Conservation (phyloP, 208 protist genomes). For the Acanthamoeba triangularis region DNA sequence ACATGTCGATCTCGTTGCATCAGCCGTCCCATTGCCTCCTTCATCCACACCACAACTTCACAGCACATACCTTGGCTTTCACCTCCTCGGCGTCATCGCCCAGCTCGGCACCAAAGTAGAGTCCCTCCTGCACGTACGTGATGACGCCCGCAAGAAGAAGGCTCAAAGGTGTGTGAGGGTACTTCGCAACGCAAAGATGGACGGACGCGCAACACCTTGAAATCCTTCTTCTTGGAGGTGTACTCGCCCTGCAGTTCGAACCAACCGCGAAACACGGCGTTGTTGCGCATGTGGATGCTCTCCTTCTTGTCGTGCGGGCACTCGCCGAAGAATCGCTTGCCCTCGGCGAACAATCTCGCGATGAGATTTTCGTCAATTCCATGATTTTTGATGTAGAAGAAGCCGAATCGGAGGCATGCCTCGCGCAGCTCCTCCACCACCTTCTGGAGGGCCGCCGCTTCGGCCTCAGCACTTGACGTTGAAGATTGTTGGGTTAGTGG, state of each 20-base stretch:
- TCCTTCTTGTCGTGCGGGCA: conserved; percentile 31
- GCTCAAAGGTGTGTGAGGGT: neutral
- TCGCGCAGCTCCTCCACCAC: conserved; percentile 13
- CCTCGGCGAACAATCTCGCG: conserved; percentile 9
- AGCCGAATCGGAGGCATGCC: conserved; percentile 30
- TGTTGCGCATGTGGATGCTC: conserved; percentile 63
- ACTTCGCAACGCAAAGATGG: neutral
- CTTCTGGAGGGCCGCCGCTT: neutral
- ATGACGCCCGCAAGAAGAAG: neutral
- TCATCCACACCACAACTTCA: no score
- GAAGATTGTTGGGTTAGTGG: neutral
- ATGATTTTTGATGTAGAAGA: conserved; percentile 47
- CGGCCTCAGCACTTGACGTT: neutral
- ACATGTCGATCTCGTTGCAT: no score
- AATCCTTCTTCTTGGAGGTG: conserved; percentile 57
- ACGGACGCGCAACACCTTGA: neutral
- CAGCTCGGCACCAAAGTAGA: conserved; percentile 62
- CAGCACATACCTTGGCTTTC: conserved; percentile 26
- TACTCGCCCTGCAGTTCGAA: conserved; percentile 51
- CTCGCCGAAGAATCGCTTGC: conserved; percentile 38
- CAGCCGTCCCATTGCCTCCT: neutral
- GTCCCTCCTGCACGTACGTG: conserved; percentile 17
- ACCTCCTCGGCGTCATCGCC: conserved; percentile 23
- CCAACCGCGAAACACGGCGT: conserved; percentile 41
- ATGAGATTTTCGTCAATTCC: conserved; percentile 25